These are phyloP conservation scores for Silene uniflora DNA, from an alignment of 148 eudicot species.

Conservation along the genomic window DNA sequence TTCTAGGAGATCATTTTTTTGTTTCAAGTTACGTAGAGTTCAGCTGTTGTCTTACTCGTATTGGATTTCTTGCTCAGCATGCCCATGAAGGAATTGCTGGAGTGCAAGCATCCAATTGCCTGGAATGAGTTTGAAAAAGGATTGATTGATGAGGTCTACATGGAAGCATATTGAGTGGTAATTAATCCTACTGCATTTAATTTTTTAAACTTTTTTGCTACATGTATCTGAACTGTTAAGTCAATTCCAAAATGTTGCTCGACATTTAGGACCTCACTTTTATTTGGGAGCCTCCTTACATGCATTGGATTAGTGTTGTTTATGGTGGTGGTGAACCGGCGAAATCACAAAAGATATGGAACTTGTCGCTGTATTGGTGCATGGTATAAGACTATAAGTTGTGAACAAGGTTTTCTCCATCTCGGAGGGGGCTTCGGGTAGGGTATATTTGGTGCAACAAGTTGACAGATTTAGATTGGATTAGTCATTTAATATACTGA, in stretches of 20 bases:
- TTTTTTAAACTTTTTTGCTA: constrained; percentile 14
- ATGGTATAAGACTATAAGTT: neutral
- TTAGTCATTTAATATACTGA: neutral
- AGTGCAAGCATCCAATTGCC: constrained; percentile 87
- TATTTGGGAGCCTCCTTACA: neutral
- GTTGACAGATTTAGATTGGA: neutral
- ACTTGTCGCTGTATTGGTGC: neutral
- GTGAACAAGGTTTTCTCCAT: neutral
- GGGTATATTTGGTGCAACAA: too few relatives aligned
- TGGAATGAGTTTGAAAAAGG: constrained; percentile 93
- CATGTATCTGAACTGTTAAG: constrained; percentile 1
- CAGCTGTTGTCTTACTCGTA: constrained; percentile 12
- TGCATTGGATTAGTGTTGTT: neutral
- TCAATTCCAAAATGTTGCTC: neutral
- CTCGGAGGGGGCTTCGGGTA: neutral
- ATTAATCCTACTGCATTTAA: neutral
- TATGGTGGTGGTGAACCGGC: neutral
- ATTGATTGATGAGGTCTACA: constrained; percentile 67
- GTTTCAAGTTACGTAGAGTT: neutral
- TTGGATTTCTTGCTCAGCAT: constrained; percentile 48
- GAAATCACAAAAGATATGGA: neutral
- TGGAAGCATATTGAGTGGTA: neutral
- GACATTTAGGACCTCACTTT: neutral
- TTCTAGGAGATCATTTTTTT: constrained; percentile 8
- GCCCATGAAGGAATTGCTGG: constrained; percentile 79